These are phyloP conservation scores for Peronospora farinosa DNA, from an alignment of 352 stramenopile genomes.

Conservation along the genomic window DNA sequence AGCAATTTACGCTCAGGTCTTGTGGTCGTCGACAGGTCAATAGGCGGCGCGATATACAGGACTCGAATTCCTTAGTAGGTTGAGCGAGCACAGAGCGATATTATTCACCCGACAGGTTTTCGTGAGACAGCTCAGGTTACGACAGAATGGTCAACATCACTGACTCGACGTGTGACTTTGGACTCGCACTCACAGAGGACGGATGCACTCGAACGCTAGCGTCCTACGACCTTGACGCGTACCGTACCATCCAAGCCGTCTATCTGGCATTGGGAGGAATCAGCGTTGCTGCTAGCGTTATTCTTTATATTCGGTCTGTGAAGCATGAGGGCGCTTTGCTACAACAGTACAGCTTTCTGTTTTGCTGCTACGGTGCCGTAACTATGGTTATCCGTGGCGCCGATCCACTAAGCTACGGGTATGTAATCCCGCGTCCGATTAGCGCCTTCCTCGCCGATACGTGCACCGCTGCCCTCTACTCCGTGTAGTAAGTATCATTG, in stretches of 20 bases:
- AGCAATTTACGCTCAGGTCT: conserved; percentile 12
- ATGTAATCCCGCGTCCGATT: conserved; percentile 36
- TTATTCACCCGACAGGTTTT: conserved; percentile 20
- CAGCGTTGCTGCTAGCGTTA: conserved; percentile 24
- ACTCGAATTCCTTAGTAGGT: conserved; percentile 5
- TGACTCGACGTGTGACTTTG: conserved; percentile 32
- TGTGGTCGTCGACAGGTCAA: conserved; percentile 7
- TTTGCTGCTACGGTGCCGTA: conserved; percentile 38
- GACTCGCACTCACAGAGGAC: conserved; percentile 23
- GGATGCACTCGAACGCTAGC: conserved; percentile 32
- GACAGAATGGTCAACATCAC: conserved; percentile 32
- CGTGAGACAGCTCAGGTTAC: conserved; percentile 3
- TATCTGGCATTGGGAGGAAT: conserved; percentile 30
- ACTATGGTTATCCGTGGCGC: conserved; percentile 38
- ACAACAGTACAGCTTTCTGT: conserved; percentile 42
- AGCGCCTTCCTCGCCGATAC: conserved; percentile 36
- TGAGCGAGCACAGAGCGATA: conserved; percentile 10
- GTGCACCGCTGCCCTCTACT: conserved; percentile 44
- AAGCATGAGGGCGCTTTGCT: conserved; percentile 33
- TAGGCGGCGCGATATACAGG: conserved; percentile 9
- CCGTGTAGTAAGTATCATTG: conserved; percentile 37
- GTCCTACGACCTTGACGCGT: conserved; percentile 24
- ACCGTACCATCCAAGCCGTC: conserved; percentile 27
- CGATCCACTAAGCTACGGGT: conserved; percentile 39
- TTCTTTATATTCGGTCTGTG: conserved; percentile 34